phyloP scores from a whole-genome alignment of 2,329 filamentous ascomycete genomes.

The Alternaria alternata region DNA sequence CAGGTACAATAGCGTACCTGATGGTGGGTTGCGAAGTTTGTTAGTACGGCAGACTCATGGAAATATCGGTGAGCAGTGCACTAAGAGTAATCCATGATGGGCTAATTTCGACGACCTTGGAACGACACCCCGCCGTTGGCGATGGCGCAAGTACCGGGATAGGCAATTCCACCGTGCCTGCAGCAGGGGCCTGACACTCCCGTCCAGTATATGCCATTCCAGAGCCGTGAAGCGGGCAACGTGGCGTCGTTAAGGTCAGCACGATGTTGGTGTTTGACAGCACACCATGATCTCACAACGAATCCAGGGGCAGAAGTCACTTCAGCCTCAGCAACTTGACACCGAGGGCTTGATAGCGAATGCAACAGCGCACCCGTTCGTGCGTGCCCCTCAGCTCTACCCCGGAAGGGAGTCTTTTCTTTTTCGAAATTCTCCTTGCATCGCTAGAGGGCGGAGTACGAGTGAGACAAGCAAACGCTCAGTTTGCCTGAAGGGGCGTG shows the following conservation, averaged over 20 bases:
- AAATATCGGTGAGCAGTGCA: constrained; percentile 44
- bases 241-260: constrained; percentile 37
- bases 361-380: constrained; percentile 16
- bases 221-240: constrained; percentile 20
- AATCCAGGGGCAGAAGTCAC: constrained; percentile 20
- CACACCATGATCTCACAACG: constrained; percentile 19
- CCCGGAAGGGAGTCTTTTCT: background rate
- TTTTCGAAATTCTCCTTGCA: constrained; percentile 21
- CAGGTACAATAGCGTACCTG: constrained; percentile 36
- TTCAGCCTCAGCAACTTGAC: constrained; percentile 17
- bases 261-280: constrained; percentile 23
- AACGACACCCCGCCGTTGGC: constrained; percentile 34
- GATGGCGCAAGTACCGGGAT: constrained; percentile 32
- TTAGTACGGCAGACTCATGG: constrained; percentile 30
- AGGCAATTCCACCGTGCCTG: constrained; percentile 39
- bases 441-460: constrained; percentile 21
- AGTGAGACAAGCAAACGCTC: constrained; percentile 35
- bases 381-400: constrained; percentile 9
- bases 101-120: constrained; percentile 40
- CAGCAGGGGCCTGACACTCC: constrained; percentile 34
- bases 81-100: constrained; percentile 31
- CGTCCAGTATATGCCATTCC: constrained; percentile 23
- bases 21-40: constrained; percentile 35
- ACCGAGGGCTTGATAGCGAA: constrained; percentile 18
- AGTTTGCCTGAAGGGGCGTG: constrained; percentile 20